phyloP scores from a whole-genome alignment of 2,329 filamentous ascomycete species.

The Endocalyx cinctus region DNA sequence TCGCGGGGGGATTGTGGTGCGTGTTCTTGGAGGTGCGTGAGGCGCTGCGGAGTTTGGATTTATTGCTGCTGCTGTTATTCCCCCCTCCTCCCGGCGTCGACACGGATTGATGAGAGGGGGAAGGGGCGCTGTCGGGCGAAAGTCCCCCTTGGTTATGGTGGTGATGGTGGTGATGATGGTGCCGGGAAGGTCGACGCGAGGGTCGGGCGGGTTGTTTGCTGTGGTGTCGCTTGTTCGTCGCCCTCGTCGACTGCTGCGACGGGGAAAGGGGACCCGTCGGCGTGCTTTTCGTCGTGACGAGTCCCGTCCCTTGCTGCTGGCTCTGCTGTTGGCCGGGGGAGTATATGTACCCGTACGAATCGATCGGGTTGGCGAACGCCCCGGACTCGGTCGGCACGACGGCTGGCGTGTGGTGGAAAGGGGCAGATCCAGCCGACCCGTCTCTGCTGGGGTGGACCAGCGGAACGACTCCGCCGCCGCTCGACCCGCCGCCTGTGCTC shows the following conservation, averaged over 20 bases:
- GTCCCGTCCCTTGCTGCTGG: too few species aligned
- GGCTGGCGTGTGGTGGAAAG: too few species aligned
- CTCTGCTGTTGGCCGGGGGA: constrained; percentile 19
- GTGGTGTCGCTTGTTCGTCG: constrained; percentile 11
- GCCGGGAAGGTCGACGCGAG: too few species aligned
- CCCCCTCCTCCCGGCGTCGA: too few species aligned
- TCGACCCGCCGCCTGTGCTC: too few species aligned
- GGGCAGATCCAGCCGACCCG: too few species aligned
- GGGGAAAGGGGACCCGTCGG: constrained; percentile 12
- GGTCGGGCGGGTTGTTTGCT: background rate
- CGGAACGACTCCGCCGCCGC: too few species aligned
- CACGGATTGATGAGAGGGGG: constrained; percentile 3
- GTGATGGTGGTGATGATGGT: constrained; percentile 6
- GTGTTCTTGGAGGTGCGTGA: constrained; percentile 30
- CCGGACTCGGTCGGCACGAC: constrained; percentile 18
- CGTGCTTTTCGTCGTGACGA: too few species aligned
- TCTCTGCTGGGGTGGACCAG: too few species aligned
- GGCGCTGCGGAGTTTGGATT: constrained; percentile 27
- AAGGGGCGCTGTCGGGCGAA: constrained; percentile 14
- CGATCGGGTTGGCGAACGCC: constrained; percentile 10
- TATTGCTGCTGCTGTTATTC: constrained; percentile 9
- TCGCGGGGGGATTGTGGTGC: constrained; percentile 28
- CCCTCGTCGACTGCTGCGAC: constrained; percentile 13
- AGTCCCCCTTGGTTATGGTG: constrained; percentile 13
- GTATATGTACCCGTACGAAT: constrained; percentile 21